A percentile compares a stretch with the other conserved stretches of the same genome.
phyloP scores from a whole-genome alignment of 345 rosid species.

The Euphorbia tirucalli region DNA sequence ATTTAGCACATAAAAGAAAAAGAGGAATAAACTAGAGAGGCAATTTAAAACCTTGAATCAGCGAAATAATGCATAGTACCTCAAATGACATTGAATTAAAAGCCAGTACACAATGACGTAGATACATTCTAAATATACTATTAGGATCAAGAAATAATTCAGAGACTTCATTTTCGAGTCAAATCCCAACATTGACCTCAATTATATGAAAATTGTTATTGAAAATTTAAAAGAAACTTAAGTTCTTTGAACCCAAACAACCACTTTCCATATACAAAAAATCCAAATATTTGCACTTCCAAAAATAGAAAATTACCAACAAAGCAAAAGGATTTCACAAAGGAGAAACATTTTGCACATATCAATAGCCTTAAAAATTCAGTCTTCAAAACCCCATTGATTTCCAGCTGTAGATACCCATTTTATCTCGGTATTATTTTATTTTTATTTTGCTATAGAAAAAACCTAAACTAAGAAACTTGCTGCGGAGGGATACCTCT shows the following conservation, averaged over 20 bases:
- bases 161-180: background rate
- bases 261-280: slow-evolving; percentile 46
- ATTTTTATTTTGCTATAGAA: too few species aligned
- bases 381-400: too few species aligned
- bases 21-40: background rate
- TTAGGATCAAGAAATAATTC: slow-evolving; percentile 85
- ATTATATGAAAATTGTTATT: too few species aligned
- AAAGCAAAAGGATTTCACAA: slow-evolving; percentile 13
- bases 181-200: background rate
- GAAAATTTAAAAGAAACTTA: background rate
- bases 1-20: background rate
- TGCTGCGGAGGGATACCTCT: too few species aligned
- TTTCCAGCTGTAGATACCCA: too few species aligned
- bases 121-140: slow-evolving; percentile 79
- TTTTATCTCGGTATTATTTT: too few species aligned
- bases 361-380: too few species aligned
- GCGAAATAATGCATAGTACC: slow-evolving; percentile 38
- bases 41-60: background rate
- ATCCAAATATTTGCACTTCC: slow-evolving; percentile 32
- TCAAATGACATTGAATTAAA: slow-evolving; percentile 76
- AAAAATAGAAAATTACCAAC: slow-evolving; percentile 31
- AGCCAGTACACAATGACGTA: slow-evolving; percentile 87
- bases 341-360: slow-evolving; percentile 15
- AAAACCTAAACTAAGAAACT: too few species aligned
- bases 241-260: slow-evolving; percentile 24